A percentile compares a stretch with the other conserved stretches of the same genome.
Evolutionary conservation across 2,329 filamentous ascomycete species (phyloP).

Genomic region (Fusarium irregulare): DNA sequence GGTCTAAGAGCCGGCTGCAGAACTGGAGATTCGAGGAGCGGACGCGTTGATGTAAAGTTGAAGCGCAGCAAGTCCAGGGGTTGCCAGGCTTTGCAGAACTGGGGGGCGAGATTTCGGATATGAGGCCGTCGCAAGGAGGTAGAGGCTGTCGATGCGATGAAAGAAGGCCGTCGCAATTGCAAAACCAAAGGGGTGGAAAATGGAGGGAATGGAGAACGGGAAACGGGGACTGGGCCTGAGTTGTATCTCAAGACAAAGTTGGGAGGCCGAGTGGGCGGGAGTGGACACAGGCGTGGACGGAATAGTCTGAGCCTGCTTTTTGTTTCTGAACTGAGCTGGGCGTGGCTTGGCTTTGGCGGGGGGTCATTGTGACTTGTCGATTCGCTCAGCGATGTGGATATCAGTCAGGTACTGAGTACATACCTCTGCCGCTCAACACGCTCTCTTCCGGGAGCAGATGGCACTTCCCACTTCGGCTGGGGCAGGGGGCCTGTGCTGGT

Average conservation of each 20-base stretch:
- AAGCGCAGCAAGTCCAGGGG: constrained; percentile 14
- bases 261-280: constrained; percentile 38
- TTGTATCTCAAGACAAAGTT: constrained; percentile 48
- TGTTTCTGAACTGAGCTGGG: constrained; percentile 26
- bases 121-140: constrained; percentile 24
- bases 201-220: constrained; percentile 40
- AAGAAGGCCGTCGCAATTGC: constrained; percentile 45
- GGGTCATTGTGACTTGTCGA: constrained; percentile 28
- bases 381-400: constrained; percentile 13
- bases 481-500: constrained; percentile 29
- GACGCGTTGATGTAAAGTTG: constrained; percentile 28
- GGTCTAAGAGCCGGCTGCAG: constrained; percentile 17
- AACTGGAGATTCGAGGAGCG: constrained; percentile 18
- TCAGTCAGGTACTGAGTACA: constrained; percentile 26
- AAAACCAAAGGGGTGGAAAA: constrained; percentile 39
- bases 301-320: constrained; percentile 38
- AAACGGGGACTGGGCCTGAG: constrained; percentile 44
- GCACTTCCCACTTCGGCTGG: constrained; percentile 39
- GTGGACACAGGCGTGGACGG: constrained; percentile 43
- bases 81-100: constrained; percentile 20
- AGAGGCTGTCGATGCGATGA: constrained; percentile 38
- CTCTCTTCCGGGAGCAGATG: constrained; percentile 35
- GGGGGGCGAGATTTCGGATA: constrained; percentile 11
- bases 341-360: constrained; percentile 29
- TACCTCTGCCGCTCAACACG: constrained; percentile 5